Percentiles rank a stretch among this genome's conserved stretches.
These are phyloP conservation scores for Penicillium herquei DNA, from an alignment of 495 filamentous ascomycete genomes.

Conservation along the genomic window DNA sequence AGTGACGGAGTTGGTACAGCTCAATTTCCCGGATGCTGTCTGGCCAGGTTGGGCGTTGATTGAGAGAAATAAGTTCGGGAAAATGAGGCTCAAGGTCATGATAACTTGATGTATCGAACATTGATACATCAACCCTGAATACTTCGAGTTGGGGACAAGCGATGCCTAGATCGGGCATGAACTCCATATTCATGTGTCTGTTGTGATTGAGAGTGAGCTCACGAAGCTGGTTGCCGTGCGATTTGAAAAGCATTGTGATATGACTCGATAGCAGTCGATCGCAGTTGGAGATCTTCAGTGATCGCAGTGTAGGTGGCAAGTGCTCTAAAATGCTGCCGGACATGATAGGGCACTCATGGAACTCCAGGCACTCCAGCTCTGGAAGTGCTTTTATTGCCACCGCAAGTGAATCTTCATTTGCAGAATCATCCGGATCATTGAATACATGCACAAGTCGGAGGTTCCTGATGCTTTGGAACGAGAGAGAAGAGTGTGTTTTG, in stretches of 20 bases:
- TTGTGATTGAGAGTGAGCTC: constrained; percentile 73
- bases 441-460: constrained; percentile 63
- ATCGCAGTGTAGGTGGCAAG: constrained; percentile 61
- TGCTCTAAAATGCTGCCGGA: constrained; percentile 57
- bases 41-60: constrained; percentile 75
- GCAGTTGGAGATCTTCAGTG: constrained; percentile 73
- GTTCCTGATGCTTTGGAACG: constrained; percentile 59
- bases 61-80: constrained; percentile 53
- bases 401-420: constrained; percentile 51
- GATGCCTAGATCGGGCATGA: constrained; percentile 57
- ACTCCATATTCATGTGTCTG: constrained; percentile 68
- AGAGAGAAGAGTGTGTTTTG: constrained; percentile 51
- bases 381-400: constrained; percentile 58
- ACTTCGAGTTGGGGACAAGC: constrained; percentile 66
- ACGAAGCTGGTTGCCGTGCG: constrained; percentile 60
- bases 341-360: constrained; percentile 65
- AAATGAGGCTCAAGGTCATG: constrained; percentile 73
- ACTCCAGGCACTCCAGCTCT: constrained; percentile 58
- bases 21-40: constrained; percentile 64
- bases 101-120: constrained; percentile 56
- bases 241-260: constrained; percentile 57
- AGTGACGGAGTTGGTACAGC: constrained; percentile 70
- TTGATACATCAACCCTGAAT: constrained; percentile 71
- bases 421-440: constrained; percentile 10
- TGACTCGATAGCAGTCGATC: constrained; percentile 59